Percentiles rank a stretch among this genome's conserved stretches.
Conservation (phyloP, 345 rosid species). For the Hibiscus tridactylites region DNA sequence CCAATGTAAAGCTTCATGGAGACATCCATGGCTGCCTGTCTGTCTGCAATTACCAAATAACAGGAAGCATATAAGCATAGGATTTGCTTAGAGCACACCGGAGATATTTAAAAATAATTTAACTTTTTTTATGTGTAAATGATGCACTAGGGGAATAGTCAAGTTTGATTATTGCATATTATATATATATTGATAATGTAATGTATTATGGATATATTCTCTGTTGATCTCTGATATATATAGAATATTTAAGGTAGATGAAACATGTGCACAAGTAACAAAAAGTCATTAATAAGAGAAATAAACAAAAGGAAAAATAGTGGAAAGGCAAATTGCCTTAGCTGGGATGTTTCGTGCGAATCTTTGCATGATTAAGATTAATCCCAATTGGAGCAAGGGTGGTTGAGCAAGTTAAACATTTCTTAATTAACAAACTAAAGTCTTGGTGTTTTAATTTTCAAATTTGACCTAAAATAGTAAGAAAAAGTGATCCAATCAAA, state of each 20-base stretch:
- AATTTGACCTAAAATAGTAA: constrained; percentile 1
- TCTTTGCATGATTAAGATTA: not conserved
- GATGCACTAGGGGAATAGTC: not conserved
- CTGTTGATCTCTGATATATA: not conserved
- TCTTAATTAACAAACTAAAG: not conserved
- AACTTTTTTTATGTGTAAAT: too few species aligned
- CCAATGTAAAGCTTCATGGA: not conserved
- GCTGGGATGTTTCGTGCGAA: not conserved
- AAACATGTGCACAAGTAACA: not conserved
- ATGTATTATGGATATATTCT: not conserved
- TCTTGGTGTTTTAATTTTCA: not conserved
- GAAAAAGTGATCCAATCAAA: too few species aligned
- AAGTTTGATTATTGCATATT: not conserved
- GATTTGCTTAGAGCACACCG: too few species aligned
- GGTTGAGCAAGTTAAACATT: not conserved
- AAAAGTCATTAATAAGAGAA: not conserved
- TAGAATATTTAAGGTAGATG: not conserved
- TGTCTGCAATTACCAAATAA: not conserved
- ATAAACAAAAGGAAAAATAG: not conserved
- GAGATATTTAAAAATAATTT: too few species aligned
- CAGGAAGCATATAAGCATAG: too few species aligned
- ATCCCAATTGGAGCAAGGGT: not conserved
- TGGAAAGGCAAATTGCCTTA: not conserved
- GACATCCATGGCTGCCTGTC: not conserved
- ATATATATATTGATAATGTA: not conserved